Conservation (phyloP, 1,284 basidiomycete species). For the Takashimella tepidaria region DNA sequence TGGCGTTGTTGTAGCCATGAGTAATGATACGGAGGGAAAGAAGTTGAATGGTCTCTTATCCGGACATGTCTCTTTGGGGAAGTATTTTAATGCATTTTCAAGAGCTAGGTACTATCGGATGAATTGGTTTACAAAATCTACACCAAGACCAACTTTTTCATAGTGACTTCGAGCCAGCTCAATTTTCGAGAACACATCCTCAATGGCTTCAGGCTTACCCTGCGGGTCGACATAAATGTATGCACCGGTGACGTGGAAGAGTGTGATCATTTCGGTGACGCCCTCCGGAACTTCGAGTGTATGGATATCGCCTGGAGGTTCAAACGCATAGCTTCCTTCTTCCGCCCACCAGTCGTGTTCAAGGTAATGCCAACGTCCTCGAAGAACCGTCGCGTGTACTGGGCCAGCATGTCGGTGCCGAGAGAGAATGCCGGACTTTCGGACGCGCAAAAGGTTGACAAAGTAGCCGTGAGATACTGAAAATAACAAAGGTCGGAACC, state of each 20-base stretch:
- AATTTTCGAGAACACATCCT: slow-evolving; percentile 24
- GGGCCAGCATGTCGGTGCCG: slow-evolving; percentile 22
- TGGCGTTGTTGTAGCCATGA: background rate
- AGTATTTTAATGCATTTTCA: background rate
- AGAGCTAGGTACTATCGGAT: slow-evolving; percentile 9
- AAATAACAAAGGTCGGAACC: slow-evolving; percentile 22
- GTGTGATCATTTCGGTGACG: slow-evolving; percentile 23
- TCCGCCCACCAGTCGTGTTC: slow-evolving; percentile 27
- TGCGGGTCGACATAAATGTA: slow-evolving; percentile 19
- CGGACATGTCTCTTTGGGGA: background rate
- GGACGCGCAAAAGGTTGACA: slow-evolving; percentile 23
- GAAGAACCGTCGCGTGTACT: slow-evolving; percentile 20
- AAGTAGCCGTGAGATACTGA: slow-evolving; percentile 21
- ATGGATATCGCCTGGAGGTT: slow-evolving; percentile 22
- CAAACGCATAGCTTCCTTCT: slow-evolving; percentile 20
- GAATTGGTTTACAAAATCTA: slow-evolving; percentile 19
- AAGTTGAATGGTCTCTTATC: background rate
- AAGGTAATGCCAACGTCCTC: slow-evolving; percentile 23
- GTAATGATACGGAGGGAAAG: background rate
- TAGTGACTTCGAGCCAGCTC: slow-evolving; percentile 20
- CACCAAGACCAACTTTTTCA: slow-evolving; percentile 20
- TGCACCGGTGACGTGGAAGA: slow-evolving; percentile 24
- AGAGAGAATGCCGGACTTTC: slow-evolving; percentile 22
- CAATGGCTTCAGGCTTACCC: slow-evolving; percentile 17
- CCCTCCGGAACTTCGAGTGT: slow-evolving; percentile 23